Conservation (phyloP, 108 stramenopile genomes). For the Fragilaria radians region DNA sequence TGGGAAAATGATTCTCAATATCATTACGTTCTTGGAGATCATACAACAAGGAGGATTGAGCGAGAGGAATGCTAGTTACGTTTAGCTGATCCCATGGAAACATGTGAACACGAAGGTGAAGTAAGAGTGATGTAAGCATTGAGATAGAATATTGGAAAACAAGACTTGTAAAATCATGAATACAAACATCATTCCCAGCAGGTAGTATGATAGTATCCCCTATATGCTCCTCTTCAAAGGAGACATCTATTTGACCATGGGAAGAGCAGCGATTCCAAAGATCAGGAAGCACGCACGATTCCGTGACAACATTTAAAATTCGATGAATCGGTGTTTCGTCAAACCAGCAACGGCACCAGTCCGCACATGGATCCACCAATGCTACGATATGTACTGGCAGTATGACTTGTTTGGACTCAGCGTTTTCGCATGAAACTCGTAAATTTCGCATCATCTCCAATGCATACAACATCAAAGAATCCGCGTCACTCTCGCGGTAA, state of each 20-base stretch:
- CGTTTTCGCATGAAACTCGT: neutral
- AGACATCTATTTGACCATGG: neutral
- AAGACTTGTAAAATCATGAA: neutral
- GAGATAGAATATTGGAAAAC: neutral
- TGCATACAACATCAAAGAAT: neutral
- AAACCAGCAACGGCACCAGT: neutral
- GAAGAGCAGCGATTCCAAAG: neutral
- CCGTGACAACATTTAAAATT: neutral
- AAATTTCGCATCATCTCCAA: neutral
- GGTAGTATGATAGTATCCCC: too few species aligned
- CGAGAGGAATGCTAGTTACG: neutral
- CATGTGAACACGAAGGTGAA: neutral
- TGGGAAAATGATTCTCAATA: neutral
- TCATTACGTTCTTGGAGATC: neutral
- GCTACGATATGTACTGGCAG: neutral
- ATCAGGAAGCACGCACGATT: neutral
- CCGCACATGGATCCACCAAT: neutral
- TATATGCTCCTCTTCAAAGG: neutral
- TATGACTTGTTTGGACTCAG: neutral
- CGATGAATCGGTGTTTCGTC: neutral
- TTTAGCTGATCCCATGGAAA: neutral
- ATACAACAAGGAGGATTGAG: neutral
- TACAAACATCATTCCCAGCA: too few species aligned
- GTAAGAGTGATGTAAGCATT: neutral
- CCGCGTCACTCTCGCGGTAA: neutral